Evolutionary conservation across 1,284 basidiomycete genomes (phyloP).

Genomic region (Heterobasidion annosum): DNA sequence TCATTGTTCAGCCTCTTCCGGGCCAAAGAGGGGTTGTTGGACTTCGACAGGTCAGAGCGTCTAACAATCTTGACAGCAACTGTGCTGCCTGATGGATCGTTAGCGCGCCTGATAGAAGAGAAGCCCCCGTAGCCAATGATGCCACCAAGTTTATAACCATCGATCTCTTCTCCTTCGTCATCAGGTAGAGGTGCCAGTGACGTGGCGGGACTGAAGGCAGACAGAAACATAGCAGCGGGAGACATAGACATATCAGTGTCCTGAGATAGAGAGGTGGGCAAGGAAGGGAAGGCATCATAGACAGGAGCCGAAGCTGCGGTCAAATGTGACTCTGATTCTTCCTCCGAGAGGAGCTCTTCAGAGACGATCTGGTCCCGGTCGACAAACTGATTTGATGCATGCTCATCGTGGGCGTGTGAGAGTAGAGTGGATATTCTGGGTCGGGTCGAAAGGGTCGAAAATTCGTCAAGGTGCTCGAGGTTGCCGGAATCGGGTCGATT

Average conservation of each 20-base stretch:
- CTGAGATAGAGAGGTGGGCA: constrained; percentile 8
- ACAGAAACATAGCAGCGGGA: constrained; percentile 74
- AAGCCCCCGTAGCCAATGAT: constrained; percentile 82
- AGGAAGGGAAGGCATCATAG: constrained; percentile 2
- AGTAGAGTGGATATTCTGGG: not conserved
- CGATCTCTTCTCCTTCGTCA: constrained; percentile 51
- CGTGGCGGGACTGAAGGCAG: constrained; percentile 46
- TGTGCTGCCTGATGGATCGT: constrained; percentile 53
- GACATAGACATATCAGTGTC: constrained; percentile 31
- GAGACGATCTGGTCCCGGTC: constrained; percentile 1
- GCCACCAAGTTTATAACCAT: constrained; percentile 69
- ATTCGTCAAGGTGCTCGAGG: not conserved
- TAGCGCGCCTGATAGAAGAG: constrained; percentile 76
- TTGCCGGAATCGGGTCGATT: not conserved
- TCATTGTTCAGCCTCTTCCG: constrained; percentile 68
- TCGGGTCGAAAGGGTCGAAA: not conserved
- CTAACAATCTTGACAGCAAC: constrained; percentile 82
- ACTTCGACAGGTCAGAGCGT: constrained; percentile 41
- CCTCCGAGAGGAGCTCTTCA: not conserved
- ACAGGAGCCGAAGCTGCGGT: not conserved
- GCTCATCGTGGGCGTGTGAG: not conserved
- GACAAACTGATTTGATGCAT: not conserved
- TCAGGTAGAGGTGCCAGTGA: constrained; percentile 31
- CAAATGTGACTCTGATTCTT: not conserved
- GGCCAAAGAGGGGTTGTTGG: constrained; percentile 33